Conservation (phyloP, 2,329 filamentous ascomycete genomes). For the Trichophyton rubrum region DNA sequence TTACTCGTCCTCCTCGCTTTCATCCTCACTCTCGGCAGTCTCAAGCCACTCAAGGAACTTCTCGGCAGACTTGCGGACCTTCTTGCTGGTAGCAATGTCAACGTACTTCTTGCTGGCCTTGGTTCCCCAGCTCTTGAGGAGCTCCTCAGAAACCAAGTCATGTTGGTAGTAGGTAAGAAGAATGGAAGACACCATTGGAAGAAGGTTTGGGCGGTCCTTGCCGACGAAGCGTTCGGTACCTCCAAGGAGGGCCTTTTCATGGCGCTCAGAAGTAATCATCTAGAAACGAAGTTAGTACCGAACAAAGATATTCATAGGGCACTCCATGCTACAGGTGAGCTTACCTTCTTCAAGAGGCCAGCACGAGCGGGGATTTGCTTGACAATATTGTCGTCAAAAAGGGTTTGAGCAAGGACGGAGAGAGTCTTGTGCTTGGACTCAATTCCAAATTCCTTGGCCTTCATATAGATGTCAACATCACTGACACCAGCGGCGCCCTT, state of each 20-base stretch:
- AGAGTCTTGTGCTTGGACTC: constrained; percentile 89
- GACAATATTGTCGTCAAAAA: constrained; percentile 83
- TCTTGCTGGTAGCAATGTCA: constrained; percentile 76
- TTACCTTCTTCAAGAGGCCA: constrained; percentile 74
- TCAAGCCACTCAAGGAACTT: constrained; percentile 91
- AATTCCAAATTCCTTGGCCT: constrained; percentile 92
- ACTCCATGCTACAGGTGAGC: constrained; percentile 15
- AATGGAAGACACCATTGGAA: constrained; percentile 68
- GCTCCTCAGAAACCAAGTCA: constrained; percentile 78
- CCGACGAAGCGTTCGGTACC: constrained; percentile 86
- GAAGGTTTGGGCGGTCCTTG: constrained; percentile 68
- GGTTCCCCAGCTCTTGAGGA: constrained; percentile 77
- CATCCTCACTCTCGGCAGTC: constrained; percentile 64
- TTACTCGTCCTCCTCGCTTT: constrained; percentile 50
- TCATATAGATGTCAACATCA: constrained; percentile 85
- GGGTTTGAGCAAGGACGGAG: constrained; percentile 78
- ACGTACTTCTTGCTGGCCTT: constrained; percentile 99
- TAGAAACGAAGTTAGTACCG: constrained; percentile 18
- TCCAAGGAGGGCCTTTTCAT: constrained; percentile 89
- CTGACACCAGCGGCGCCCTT: constrained; percentile 67
- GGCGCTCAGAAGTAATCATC: constrained; percentile 80
- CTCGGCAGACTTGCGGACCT: constrained; percentile 88
- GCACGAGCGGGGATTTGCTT: constrained; percentile 77
- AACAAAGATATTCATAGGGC: not conserved
- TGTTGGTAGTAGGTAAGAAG: constrained; percentile 82